phyloP scores from a whole-genome alignment of 805 yeast genomes.

The Wickerhamomyces xylosicus region DNA sequence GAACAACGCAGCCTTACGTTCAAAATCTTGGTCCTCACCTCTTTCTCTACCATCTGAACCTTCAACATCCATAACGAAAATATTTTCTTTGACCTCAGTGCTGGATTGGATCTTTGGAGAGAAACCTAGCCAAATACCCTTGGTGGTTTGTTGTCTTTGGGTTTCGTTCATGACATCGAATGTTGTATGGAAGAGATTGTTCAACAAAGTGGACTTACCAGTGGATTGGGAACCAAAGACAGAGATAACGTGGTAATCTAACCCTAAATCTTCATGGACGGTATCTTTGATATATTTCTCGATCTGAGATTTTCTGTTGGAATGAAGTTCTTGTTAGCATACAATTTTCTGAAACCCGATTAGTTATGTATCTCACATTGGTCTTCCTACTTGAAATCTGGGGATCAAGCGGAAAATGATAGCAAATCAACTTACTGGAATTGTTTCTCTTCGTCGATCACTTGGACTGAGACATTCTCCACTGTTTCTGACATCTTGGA shows the following conservation, averaged over 20 bases:
- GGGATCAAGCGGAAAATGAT: neutral
- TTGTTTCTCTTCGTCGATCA: slow-evolving; percentile 40
- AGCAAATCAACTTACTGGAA: slow-evolving; percentile 24
- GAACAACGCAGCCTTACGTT: slow-evolving; percentile 90
- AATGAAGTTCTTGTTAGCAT: neutral
- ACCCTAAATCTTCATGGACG: slow-evolving; percentile 38
- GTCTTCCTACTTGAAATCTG: too few relatives aligned
- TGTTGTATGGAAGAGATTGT: slow-evolving; percentile 72
- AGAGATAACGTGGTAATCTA: slow-evolving; percentile 80
- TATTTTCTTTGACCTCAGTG: slow-evolving; percentile 21
- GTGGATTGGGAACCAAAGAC: slow-evolving; percentile 97
- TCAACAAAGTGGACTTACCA: slow-evolving; percentile 89
- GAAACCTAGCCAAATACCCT: slow-evolving; percentile 70
- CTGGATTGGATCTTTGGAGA: slow-evolving; percentile 29
- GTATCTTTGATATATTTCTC: slow-evolving; percentile 21
- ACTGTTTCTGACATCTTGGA: neutral
- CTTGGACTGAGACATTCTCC: slow-evolving; percentile 30
- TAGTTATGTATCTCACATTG: too few relatives aligned
- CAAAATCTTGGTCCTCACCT: slow-evolving; percentile 98
- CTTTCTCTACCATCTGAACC: slow-evolving; percentile 98
- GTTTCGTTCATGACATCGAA: slow-evolving; percentile 92
- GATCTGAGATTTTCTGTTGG: slow-evolving; percentile 4
- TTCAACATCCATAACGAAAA: slow-evolving; percentile 92
- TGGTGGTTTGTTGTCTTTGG: slow-evolving; percentile 82
- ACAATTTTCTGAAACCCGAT: too few relatives aligned